Conservation (phyloP, 805 yeast genomes). For the Yarrowia alimentaria region DNA sequence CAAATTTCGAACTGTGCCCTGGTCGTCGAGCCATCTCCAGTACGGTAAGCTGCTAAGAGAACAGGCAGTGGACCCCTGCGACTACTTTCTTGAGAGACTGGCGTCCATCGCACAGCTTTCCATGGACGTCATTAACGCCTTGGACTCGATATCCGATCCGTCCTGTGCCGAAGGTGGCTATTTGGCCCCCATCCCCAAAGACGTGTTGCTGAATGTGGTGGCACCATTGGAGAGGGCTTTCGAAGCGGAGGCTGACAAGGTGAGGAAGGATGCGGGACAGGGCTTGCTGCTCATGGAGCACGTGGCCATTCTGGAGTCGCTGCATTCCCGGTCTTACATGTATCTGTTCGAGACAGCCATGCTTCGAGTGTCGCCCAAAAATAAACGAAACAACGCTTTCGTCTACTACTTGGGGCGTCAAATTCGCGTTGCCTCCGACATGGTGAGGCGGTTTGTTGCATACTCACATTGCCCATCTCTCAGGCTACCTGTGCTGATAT, state of each 20-base stretch:
- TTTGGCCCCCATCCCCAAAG: constrained; percentile 7
- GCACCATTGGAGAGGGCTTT: constrained; percentile 8
- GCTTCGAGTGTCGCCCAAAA: constrained; percentile 2
- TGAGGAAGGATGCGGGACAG: constrained; percentile 3
- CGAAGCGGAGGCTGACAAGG: constrained; percentile 9
- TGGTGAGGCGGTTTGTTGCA: not conserved
- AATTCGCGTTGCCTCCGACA: constrained; percentile 6
- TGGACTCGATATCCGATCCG: constrained; percentile 17
- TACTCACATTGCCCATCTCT: not conserved
- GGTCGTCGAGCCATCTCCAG: constrained; percentile 4
- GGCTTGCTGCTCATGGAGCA: constrained; percentile 17
- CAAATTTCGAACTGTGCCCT: constrained; percentile 10
- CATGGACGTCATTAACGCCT: constrained; percentile 12
- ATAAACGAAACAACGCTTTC: not conserved
- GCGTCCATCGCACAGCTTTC: constrained; percentile 9
- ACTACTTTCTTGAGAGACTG: constrained; percentile 7
- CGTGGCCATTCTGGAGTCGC: constrained; percentile 7
- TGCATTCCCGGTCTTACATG: constrained; percentile 5
- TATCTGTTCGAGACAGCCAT: constrained; percentile 17
- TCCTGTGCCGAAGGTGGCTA: constrained; percentile 8
- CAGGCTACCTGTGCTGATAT: constrained; percentile 5
- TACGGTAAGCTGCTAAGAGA: constrained; percentile 16
- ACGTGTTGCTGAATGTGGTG: constrained; percentile 6
- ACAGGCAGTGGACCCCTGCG: constrained; percentile 13
- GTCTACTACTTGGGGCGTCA: constrained; percentile 15